phyloP scores from a whole-genome alignment of 2,329 filamentous ascomycete genomes.

The Sordariomycetes sp. region DNA sequence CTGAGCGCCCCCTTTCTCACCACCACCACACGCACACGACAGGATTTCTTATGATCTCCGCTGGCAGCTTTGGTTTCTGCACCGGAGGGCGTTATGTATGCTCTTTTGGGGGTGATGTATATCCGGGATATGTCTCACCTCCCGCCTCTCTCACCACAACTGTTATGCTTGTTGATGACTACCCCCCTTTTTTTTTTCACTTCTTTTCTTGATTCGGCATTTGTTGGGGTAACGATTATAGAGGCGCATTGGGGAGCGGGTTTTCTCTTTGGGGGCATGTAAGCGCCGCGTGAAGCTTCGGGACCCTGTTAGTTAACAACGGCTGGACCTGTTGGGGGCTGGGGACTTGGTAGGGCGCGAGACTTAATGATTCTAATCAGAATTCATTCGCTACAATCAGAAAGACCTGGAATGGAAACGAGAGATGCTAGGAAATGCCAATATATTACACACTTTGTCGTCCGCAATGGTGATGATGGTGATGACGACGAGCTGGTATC shows the following conservation, averaged over 20 bases:
- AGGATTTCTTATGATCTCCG: not conserved
- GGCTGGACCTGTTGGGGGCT: no score
- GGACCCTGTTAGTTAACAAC: no score
- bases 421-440: no score
- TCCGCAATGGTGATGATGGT: no score
- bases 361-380: not conserved
- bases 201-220: conserved; percentile 3
- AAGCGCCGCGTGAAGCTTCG: not conserved
- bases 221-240: not conserved
- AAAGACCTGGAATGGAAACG: not conserved
- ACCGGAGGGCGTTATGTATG: not conserved
- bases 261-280: not conserved
- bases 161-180: not conserved
- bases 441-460: no score
- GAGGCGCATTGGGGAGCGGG: not conserved
- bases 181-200: not conserved
- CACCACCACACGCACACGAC: not conserved
- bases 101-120: not conserved
- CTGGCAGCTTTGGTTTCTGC: not conserved
- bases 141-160: not conserved
- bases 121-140: not conserved
- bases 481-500: no score
- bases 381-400: conserved; percentile 3
- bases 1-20: not conserved
- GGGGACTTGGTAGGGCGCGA: no score